phyloP scores from a whole-genome alignment of 176 grass and related monocot genomes.

The Carex cristatella region DNA sequence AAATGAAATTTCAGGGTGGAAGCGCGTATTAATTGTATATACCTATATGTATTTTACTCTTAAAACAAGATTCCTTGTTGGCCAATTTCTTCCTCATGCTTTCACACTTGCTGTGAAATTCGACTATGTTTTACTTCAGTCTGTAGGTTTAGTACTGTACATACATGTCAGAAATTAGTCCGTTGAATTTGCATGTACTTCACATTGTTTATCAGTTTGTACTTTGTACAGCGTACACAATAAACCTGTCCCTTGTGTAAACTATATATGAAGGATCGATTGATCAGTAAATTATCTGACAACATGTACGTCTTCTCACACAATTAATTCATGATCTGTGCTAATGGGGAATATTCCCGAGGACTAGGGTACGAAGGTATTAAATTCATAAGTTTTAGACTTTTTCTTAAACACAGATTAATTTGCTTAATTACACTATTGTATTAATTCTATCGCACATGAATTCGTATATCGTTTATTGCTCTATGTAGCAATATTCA shows the following conservation, averaged over 20 bases:
- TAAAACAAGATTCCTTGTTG: slow-evolving; percentile 14
- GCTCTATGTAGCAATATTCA: too few species aligned
- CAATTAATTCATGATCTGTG: too few species aligned
- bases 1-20: slow-evolving; percentile 13
- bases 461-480: too few species aligned
- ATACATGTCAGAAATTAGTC: slow-evolving; percentile 2
- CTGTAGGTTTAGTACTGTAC: background rate
- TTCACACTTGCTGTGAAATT: slow-evolving; percentile 11
- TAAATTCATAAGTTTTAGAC: too few species aligned
- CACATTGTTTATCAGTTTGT: background rate
- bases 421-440: too few species aligned
- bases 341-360: too few species aligned
- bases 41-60: background rate
- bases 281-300: background rate
- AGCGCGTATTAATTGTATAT: background rate
- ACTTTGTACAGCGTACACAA: background rate
- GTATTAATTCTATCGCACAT: too few species aligned
- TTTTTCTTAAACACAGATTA: too few species aligned
- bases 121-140: background rate
- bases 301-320: background rate
- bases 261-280: background rate
- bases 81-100: slow-evolving; percentile 16
- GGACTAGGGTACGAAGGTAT: too few species aligned
- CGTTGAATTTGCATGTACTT: slow-evolving; percentile 4
- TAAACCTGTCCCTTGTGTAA: background rate